Conservation (phyloP, 2,329 filamentous ascomycete species). For the Hypoxylon sp. region DNA sequence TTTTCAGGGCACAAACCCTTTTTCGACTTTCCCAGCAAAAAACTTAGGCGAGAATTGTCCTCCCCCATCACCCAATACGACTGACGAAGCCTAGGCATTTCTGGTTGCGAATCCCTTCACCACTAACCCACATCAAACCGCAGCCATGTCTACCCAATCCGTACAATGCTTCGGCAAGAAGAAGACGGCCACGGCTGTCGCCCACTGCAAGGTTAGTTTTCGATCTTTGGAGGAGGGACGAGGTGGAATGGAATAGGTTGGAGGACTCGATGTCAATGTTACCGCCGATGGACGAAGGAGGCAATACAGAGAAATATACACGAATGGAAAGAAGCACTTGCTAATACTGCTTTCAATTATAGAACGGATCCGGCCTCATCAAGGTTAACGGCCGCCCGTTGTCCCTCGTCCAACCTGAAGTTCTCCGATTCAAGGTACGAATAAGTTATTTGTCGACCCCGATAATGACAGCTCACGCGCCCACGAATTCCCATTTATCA, state of each 20-base stretch:
- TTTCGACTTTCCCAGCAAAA: conserved; percentile 43
- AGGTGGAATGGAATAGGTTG: conserved; percentile 6
- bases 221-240: background rate
- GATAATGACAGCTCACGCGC: conserved; percentile 20
- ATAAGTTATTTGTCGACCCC: conserved; percentile 23
- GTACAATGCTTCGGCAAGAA: conserved; percentile 99
- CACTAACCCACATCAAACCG: conserved; percentile 41
- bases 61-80: conserved; percentile 36
- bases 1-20: conserved; percentile 49
- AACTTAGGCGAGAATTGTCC: conserved; percentile 42
- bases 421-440: conserved; percentile 95
- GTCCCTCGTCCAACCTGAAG: conserved; percentile 92
- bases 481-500: conserved; percentile 3
- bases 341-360: conserved; percentile 35
- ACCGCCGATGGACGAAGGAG: conserved; percentile 12
- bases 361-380: conserved; percentile 75
- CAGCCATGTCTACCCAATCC: conserved; percentile 82
- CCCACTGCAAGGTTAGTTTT: conserved; percentile 85
- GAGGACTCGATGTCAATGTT: background rate
- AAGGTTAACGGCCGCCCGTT: conserved; percentile 99
- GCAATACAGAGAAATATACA: background rate
- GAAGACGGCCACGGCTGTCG: conserved; percentile 89
- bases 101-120: conserved; percentile 46
- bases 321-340: conserved; percentile 25
- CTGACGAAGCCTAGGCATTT: conserved; percentile 33